Evolutionary conservation across 768 basidiomycete species (phyloP).

Genomic region (Phylloporus rhodoxanthus): DNA sequence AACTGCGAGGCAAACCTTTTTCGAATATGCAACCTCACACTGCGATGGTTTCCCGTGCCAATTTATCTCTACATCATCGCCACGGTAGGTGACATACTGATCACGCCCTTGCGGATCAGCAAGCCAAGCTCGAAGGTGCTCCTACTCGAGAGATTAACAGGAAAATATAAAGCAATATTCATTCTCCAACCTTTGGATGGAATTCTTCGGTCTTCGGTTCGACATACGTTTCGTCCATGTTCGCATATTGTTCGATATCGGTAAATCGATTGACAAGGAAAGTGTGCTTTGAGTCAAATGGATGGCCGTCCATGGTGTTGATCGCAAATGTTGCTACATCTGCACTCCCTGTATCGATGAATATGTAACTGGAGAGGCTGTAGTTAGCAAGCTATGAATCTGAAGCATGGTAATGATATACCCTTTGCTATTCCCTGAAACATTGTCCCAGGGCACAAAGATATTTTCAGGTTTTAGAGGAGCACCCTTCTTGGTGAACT

Average conservation of each 20-base stretch:
- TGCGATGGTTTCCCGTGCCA: slow-evolving; percentile 93
- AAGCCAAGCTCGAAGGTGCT: slow-evolving; percentile 93
- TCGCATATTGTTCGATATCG: slow-evolving; percentile 79
- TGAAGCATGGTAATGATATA: slow-evolving; percentile 31
- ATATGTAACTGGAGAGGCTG: slow-evolving; percentile 55
- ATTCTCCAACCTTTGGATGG: slow-evolving; percentile 54
- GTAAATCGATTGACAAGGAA: slow-evolving; percentile 84
- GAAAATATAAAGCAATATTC: neutral
- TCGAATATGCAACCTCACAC: slow-evolving; percentile 68
- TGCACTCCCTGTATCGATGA: slow-evolving; percentile 68
- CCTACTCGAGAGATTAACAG: slow-evolving; percentile 42
- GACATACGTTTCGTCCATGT: slow-evolving; percentile 69
- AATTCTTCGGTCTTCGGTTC: slow-evolving; percentile 75
- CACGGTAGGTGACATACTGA: slow-evolving; percentile 91
- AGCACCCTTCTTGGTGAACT: slow-evolving; percentile 77
- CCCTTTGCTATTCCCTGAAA: slow-evolving; percentile 88
- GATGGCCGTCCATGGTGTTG: slow-evolving; percentile 62
- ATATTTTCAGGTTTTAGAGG: slow-evolving; percentile 73
- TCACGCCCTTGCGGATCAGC: slow-evolving; percentile 90
- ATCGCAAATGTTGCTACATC: slow-evolving; percentile 70
- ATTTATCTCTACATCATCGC: slow-evolving; percentile 81
- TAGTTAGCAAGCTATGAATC: slow-evolving; percentile 1
- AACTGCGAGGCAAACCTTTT: slow-evolving; percentile 50
- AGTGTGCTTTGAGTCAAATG: slow-evolving; percentile 82
- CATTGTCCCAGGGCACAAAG: slow-evolving; percentile 83